Base-by-base conservation (phyloP, 768 basidiomycete genomes). In the Dioszegia hungarica region DNA sequence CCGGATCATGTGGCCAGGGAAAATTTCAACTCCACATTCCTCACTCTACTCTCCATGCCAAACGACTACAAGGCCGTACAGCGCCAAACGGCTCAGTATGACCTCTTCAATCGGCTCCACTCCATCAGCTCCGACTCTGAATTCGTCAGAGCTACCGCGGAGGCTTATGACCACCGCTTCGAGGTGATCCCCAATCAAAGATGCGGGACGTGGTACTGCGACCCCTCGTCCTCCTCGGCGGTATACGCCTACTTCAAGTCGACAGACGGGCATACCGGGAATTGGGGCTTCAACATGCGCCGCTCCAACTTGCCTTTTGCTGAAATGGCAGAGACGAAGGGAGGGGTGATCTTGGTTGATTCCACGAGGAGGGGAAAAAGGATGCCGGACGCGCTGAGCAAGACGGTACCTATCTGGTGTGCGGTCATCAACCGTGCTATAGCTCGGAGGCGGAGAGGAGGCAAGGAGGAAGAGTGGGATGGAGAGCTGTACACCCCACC, bases 341-440 rank as follows among this genome's bases (percentile, higher is more conserved):
- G 79, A 12, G 89, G 90, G 90, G 75, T 93, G 31, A 78, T 95
- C 36, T 77, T 98, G 0, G 90, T 95, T 9, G 94, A 98, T 70
- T 95, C 93, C 0, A 95, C 94, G 0, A 80, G 94, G 22, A 81
- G 89, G 22, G 94, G 94, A 9, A 97, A 98, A 62, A 84, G 90
- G 14, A 86, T 94, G 45, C 94, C 94, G 1, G 94, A 98, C 62
- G 90, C 93, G 0, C 80, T 97, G 1, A 88, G 88, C 1, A 98
- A 94, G 70, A 94, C 92, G 0, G 81, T 97, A 0, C 93, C 93
- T 0, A 87, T 93, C 48, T 98, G 94, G 94, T 69, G 93, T 72
- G 80, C 88, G 9, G 88, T 91, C 4, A 79, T 94, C 60, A 97
- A 94, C 84, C 48, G 86, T 83, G 27, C 74, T 19, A 24, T 41